Base-by-base conservation (phyloP, 1,284 basidiomycete species). In the Exobasidium cylindrosporum region DNA sequence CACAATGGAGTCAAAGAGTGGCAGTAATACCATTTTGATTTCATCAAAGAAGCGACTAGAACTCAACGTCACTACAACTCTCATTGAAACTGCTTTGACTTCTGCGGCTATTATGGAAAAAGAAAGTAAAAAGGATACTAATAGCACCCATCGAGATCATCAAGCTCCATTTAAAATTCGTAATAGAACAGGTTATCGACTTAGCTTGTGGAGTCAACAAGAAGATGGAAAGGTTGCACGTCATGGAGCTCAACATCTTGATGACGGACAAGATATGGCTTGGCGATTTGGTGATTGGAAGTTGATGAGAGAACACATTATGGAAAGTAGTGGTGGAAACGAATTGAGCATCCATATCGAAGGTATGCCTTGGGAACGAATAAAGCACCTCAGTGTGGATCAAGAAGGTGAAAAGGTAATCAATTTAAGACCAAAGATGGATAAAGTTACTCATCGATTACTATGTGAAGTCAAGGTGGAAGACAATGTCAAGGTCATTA, bases 211-310 rank as follows among this genome's bases (percentile, higher is more conserved):
- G 76, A 70, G 77, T 6, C 81, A 82, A 59, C 47, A 50, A 13
- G 49, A 87, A 86, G 77, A 83, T 90, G 60, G 46, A 59, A 72
- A 73, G 56, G 49, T 58, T 0, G 46, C 47, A 23, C 4, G 53
- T 14, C 53, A 35, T 44, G 53, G 62, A 1, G 52, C 81, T 23
- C 82, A 83, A 60, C 71, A 80, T 24, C 73, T 86, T 2, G 83
- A 83, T 13, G 87, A 94, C 68, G 89, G 89, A 49, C 85, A 89
- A 67, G 87, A 86, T 1, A 83, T 91, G 14, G 95, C 97, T 56
- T 99, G 96, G 96, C 85, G 93, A 61, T 98, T 99, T 74, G 93
- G 97, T 77, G 95, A 98, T 74, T 95, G 92, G 89, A 90, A 89
- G 80, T 88, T 88, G 6, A 89, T 92, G 83, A 88, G 96, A 78